phyloP scores from a whole-genome alignment of 1,284 basidiomycete genomes.

The Hemileccinum hortonii region DNA sequence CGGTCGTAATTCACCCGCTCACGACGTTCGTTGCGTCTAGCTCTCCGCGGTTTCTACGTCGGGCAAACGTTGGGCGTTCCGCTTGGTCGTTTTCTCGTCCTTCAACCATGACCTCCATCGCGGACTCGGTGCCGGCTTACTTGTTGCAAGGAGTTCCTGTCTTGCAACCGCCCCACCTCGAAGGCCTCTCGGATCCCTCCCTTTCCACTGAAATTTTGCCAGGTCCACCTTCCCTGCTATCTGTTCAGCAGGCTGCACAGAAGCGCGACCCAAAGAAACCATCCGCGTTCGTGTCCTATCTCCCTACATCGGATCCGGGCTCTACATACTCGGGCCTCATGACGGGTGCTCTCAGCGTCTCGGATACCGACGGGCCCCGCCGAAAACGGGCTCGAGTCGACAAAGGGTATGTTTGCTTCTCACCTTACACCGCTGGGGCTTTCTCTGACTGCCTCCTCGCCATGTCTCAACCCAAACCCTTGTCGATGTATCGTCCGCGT shows the following conservation, averaged over 20 bases:
- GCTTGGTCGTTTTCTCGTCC: conserved; percentile 25
- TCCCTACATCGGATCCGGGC: conserved; percentile 77
- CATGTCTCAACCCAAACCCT: conserved; percentile 23
- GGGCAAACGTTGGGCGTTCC: conserved; percentile 13
- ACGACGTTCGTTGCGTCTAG: conserved; percentile 21
- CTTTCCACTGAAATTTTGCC: conserved; percentile 83
- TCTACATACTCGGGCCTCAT: conserved; percentile 75
- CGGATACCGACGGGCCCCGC: conserved; percentile 60
- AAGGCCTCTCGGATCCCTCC: conserved; percentile 60
- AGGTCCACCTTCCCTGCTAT: conserved; percentile 69
- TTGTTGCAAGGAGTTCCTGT: conserved; percentile 66
- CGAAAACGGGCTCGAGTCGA: conserved; percentile 70
- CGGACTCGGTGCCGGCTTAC: conserved; percentile 59
- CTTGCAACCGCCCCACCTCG: conserved; percentile 72
- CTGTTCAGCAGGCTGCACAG: conserved; percentile 61
- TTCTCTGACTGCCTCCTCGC: conserved; percentile 19
- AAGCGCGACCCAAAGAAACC: conserved; percentile 78
- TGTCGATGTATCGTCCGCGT: conserved; percentile 21
- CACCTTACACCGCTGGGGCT: conserved; percentile 16
- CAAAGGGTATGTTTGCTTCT: conserved; percentile 58
- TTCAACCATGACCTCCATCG: conserved; percentile 59
- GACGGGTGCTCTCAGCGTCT: conserved; percentile 58
- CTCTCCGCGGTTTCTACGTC: conserved; percentile 19
- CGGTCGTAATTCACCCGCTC: conserved; percentile 18
- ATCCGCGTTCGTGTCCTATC: conserved; percentile 63